Evolutionary conservation across 495 filamentous ascomycete species (phyloP).

Genomic region (Penicillium arizonense): DNA sequence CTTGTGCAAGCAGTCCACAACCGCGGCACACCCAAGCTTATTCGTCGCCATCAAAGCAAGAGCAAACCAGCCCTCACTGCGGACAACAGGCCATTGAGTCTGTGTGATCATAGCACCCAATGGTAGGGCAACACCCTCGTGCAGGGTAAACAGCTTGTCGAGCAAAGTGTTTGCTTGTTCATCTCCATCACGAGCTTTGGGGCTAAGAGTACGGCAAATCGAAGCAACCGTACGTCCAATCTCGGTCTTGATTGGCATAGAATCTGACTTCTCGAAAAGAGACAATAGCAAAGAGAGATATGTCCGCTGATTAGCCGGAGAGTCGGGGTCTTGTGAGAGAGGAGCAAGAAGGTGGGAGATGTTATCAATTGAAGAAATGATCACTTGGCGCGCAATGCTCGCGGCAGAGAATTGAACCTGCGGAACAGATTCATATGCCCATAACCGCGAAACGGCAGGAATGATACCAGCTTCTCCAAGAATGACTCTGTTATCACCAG

Average conservation of each 20-base stretch:
- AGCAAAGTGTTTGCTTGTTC: conserved; percentile 27
- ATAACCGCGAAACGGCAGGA: conserved; percentile 56
- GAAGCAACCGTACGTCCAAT: conserved; percentile 64
- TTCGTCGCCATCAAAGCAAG: conserved; percentile 66
- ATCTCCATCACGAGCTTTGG: conserved; percentile 32
- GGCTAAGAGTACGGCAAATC: conserved; percentile 59
- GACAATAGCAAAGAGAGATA: conserved; percentile 60
- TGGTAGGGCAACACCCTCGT: conserved; percentile 50
- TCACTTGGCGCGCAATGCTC: conserved; percentile 64
- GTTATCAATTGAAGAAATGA: conserved; percentile 57
- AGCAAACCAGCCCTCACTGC: conserved; percentile 72
- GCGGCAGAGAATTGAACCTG: conserved; percentile 70
- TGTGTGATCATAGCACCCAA: conserved; percentile 65
- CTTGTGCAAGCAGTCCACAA: conserved; percentile 48
- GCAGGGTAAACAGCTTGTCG: conserved; percentile 49
- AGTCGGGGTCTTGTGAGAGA: conserved; percentile 34
- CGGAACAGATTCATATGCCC: conserved; percentile 58
- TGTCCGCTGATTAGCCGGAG: conserved; percentile 41
- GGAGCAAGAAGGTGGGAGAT: conserved; percentile 48
- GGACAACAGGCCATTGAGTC: conserved; percentile 65
- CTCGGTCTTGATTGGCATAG: conserved; percentile 67
- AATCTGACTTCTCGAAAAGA: conserved; percentile 57
- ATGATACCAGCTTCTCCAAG: conserved; percentile 56
- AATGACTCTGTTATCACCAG: conserved; percentile 56
- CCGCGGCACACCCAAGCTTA: conserved; percentile 48